Conservation (phyloP, 495 filamentous ascomycete species). For the Rostrohypoxylon terebratum region DNA sequence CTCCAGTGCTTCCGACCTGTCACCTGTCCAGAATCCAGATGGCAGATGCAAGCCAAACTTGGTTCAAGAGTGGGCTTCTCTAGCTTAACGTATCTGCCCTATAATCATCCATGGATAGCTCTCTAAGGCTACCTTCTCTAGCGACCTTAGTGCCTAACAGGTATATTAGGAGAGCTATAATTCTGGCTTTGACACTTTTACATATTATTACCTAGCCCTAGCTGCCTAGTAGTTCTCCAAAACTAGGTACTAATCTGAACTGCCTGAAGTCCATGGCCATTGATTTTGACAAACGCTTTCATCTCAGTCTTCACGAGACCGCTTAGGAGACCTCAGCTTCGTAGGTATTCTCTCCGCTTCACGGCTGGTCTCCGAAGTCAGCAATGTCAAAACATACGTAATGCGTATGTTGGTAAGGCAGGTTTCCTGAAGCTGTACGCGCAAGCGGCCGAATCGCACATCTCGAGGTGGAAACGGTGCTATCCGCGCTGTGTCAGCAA, state of each 20-base stretch:
- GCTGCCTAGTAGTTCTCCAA: too few relatives aligned
- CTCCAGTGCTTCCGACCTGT: too few relatives aligned
- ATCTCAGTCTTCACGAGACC: not conserved
- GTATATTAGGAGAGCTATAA: too few relatives aligned
- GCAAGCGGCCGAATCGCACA: not conserved
- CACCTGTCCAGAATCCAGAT: too few relatives aligned
- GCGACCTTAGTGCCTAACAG: not conserved
- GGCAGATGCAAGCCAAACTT: not conserved
- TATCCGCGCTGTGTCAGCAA: not conserved
- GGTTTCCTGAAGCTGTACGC: not conserved
- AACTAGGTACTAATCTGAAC: too few relatives aligned
- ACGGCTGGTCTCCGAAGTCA: not conserved
- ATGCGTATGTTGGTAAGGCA: not conserved
- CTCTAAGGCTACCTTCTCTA: not conserved
- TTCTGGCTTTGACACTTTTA: too few relatives aligned
- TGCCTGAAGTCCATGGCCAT: not conserved
- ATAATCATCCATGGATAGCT: not conserved
- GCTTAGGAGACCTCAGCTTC: not conserved
- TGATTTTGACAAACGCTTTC: not conserved
- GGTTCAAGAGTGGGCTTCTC: not conserved
- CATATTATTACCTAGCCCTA: too few relatives aligned
- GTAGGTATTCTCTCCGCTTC: not conserved
- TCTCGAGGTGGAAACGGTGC: not conserved
- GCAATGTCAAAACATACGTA: not conserved
- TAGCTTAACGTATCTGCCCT: not conserved